Evolutionary conservation across 306 rosid genomes (phyloP), one percentile per base, ranked within the genome.

Genomic region (Casuarina cunninghamiana): DNA sequence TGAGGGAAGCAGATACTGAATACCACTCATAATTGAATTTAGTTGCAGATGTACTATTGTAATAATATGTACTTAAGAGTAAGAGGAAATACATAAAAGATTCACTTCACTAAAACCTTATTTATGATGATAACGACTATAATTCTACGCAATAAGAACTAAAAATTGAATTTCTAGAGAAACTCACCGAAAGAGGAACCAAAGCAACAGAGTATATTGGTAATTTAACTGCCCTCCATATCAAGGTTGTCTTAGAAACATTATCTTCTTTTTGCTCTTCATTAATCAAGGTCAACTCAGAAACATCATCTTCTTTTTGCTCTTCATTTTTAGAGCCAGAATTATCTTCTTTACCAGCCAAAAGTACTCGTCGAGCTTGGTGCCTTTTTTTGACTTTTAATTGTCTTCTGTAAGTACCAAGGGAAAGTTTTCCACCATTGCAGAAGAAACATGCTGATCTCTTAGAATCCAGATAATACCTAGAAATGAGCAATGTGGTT

Each of bases 191-290:
- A 81, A 94, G 90, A 83, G 98, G 98, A 82, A 94, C 82, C 19
- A 90, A 79, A 13, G 97, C 97, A 82, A 94, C 98, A 39, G 93
- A 90, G 86, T 92, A 94, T 41, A 94, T 92, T 15, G 98, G 97
- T 74, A 94, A 78, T 82, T 94, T 94, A 32, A 86, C 46, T 10
- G 96, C 98, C 76, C 98, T 94, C 98, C 98, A 92, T 78, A 89
- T 84, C 86, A 91, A 82, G 39, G 84, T 83, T 61, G 68, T 83
- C 84, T 53, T 89, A 11, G 91, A 76, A 80, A 94, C 69, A 43
- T 60, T 54, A 44, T 77, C 88, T 53, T 75, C 81, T 77, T 55
- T 78, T 17, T 85, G 76, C 48, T 79, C 83, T 66, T 73, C 85
- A 79, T 16, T 13, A 10, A 89, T 84, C 86, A 90, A 82, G 39